Evolutionary conservation across 768 basidiomycete genomes (phyloP).

Genomic region (Phaeotremella skinneri): DNA sequence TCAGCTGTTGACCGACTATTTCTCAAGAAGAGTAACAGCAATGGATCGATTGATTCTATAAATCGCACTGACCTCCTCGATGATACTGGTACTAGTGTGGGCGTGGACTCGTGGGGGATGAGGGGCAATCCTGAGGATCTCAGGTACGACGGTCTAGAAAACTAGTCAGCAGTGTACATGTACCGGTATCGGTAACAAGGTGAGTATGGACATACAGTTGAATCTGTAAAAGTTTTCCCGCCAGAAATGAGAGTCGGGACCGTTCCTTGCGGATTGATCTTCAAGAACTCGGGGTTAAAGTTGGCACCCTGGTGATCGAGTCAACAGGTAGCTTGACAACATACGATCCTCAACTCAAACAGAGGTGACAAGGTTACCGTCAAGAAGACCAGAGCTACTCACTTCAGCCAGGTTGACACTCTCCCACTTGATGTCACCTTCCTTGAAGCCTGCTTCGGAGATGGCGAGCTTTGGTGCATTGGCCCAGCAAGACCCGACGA

Average conservation of each 20-base stretch:
- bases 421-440: conserved; percentile 35
- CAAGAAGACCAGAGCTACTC: conserved; percentile 11
- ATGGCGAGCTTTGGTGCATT: conserved; percentile 44
- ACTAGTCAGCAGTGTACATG: not conserved
- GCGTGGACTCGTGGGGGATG: conserved; percentile 39
- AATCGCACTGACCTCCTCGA: conserved; percentile 33
- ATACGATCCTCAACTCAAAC: not conserved
- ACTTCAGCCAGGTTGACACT: conserved; percentile 42
- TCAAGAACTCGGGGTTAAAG: conserved; percentile 45
- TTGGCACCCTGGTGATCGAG: conserved; percentile 32
- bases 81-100: conserved; percentile 38
- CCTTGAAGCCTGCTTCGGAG: conserved; percentile 30
- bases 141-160: conserved; percentile 26
- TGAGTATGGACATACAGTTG: conserved; percentile 24
- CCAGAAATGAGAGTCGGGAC: conserved; percentile 40
- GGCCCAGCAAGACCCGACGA: conserved; percentile 42
- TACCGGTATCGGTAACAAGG: not conserved
- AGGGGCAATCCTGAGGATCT: conserved; percentile 34
- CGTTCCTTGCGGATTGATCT: conserved; percentile 42
- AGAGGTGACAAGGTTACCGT: not conserved
- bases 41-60: not conserved
- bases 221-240: conserved; percentile 38
- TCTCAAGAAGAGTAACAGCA: not conserved
- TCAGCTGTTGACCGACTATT: not conserved
- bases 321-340: not conserved